phyloP scores from a whole-genome alignment of 768 basidiomycete genomes.

The Candolleomyces efflorescens region DNA sequence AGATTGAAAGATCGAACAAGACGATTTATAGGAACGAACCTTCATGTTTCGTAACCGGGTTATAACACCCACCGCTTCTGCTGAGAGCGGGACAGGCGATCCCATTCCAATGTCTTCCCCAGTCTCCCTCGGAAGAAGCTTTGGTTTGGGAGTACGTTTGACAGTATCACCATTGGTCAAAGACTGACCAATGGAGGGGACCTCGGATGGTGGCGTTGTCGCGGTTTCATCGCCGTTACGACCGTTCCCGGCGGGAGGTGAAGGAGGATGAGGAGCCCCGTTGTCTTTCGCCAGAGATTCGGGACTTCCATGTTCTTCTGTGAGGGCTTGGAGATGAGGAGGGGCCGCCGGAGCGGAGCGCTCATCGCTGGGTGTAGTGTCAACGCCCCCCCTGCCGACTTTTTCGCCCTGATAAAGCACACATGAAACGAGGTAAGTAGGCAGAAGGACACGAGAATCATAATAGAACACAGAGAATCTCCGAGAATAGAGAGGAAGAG shows the following conservation, averaged over 20 bases:
- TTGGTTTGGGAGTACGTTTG: constrained; percentile 18
- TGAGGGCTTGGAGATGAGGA: constrained; percentile 37
- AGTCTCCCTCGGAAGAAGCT: constrained; percentile 75
- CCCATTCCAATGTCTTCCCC: constrained; percentile 87
- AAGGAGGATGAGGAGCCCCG: background rate
- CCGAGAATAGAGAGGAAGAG: no score
- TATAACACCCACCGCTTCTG: constrained; percentile 76
- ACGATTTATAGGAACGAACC: constrained; percentile 34
- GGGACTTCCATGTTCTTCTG: constrained; percentile 39
- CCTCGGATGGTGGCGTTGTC: no score
- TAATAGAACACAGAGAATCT: background rate
- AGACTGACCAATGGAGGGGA: background rate
- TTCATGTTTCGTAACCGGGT: constrained; percentile 79
- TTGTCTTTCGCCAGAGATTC: constrained; percentile 33
- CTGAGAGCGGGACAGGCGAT: constrained; percentile 75
- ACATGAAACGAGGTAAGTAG: no score
- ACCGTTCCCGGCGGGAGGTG: no score
- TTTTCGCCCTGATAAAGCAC: constrained; percentile 50
- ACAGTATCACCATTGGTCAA: background rate
- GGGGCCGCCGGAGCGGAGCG: constrained; percentile 61
- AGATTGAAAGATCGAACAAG: background rate
- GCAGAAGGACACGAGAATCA: no score
- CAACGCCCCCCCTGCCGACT: constrained; percentile 78
- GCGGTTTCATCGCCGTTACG: no score
- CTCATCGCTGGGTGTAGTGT: constrained; percentile 63